Evolutionary conservation across 805 yeast species (phyloP).

Genomic region (Suhomyces tanzawaensis): DNA sequence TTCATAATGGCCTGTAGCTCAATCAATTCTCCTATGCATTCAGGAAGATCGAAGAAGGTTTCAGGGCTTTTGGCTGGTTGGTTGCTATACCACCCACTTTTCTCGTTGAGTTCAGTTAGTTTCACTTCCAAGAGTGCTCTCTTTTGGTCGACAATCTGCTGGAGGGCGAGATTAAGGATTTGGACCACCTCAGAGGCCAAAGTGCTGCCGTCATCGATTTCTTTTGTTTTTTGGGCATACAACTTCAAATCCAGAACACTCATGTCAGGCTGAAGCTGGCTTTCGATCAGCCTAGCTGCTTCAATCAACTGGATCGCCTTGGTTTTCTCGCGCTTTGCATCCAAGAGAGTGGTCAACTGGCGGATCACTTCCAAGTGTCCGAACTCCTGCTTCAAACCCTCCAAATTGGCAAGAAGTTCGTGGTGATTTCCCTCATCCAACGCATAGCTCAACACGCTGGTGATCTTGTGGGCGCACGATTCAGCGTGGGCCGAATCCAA

Average conservation of each 20-base stretch:
- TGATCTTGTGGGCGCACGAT: neutral
- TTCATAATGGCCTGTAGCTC: conserved; percentile 31
- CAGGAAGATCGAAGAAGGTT: neutral
- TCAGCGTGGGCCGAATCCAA: neutral
- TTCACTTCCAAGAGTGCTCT: conserved; percentile 2
- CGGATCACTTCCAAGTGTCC: conserved; percentile 10
- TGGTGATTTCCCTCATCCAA: no score
- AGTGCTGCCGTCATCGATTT: neutral
- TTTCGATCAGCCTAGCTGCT: conserved; percentile 4
- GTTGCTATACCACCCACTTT: neutral
- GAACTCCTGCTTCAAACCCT: conserved; percentile 13
- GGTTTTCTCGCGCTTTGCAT: conserved; percentile 2
- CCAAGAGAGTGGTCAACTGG: conserved; percentile 5
- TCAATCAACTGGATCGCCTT: conserved; percentile 2
- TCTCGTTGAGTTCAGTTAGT: neutral
- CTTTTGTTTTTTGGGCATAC: neutral
- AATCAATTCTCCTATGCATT: conserved; percentile 15
- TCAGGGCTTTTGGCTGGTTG: neutral
- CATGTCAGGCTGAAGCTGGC: neutral
- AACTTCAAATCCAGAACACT: neutral
- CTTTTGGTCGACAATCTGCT: neutral
- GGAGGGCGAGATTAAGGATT: neutral
- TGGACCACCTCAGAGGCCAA: neutral
- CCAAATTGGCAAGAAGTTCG: conserved; percentile 6
- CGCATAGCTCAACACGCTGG: conserved; percentile 2